Conservation (phyloP, 768 basidiomycete species). For the Clitopilus passeckerianus region DNA sequence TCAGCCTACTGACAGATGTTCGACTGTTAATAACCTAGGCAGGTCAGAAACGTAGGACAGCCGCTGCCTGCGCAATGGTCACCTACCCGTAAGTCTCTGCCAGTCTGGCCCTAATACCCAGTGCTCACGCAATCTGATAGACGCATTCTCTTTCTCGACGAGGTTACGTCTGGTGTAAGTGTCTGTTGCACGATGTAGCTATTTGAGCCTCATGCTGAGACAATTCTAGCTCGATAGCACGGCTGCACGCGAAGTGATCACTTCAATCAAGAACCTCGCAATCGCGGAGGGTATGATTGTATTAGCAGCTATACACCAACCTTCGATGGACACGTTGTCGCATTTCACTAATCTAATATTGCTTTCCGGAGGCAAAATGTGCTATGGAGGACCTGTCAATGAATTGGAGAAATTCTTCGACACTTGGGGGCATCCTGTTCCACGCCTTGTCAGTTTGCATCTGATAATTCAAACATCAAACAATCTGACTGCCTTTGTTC, state of each 20-base stretch:
- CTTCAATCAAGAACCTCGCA: slow-evolving; percentile 39
- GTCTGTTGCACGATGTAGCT: neutral
- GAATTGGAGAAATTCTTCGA: slow-evolving; percentile 34
- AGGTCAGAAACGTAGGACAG: slow-evolving; percentile 59
- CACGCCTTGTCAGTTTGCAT: slow-evolving; percentile 20
- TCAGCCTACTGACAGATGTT: neutral
- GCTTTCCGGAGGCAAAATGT: slow-evolving; percentile 46
- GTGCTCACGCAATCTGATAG: slow-evolving; percentile 12
- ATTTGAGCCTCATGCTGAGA: neutral
- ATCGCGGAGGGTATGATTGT: slow-evolving; percentile 46
- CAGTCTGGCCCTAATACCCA: neutral
- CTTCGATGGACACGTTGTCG: slow-evolving; percentile 52
- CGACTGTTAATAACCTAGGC: neutral
- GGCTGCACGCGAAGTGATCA: slow-evolving; percentile 35
- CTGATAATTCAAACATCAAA: slow-evolving; percentile 11
- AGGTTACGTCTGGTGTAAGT: slow-evolving; percentile 48
- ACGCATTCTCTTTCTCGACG: slow-evolving; percentile 58
- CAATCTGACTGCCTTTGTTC: slow-evolving; percentile 17
- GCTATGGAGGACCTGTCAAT: slow-evolving; percentile 37
- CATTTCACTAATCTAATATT: slow-evolving; percentile 59
- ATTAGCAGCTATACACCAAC: slow-evolving; percentile 69
- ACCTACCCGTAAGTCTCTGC: slow-evolving; percentile 37
- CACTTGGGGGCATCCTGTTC: slow-evolving; percentile 32
- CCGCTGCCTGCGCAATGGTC: slow-evolving; percentile 57
- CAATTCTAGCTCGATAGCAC: slow-evolving; percentile 40